Evolutionary conservation across 192 early-diverging fungal genomes (phyloP).

Genomic region (Gigaspora rosea): DNA sequence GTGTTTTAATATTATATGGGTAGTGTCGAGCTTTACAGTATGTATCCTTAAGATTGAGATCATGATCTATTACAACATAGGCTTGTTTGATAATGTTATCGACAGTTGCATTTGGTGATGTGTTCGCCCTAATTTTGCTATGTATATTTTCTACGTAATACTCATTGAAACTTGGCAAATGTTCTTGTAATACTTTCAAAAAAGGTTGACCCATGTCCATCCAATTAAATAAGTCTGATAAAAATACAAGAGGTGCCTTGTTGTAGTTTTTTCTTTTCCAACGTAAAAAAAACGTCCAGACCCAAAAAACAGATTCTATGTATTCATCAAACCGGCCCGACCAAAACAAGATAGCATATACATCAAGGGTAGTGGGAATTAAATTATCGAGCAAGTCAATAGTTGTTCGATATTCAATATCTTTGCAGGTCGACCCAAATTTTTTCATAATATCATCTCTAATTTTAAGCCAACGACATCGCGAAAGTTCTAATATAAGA

Average conservation of each 20-base stretch:
- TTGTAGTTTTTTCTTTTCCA: constrained; percentile 28
- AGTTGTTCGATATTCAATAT: background rate
- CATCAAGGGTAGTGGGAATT: background rate
- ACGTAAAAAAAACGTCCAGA: background rate
- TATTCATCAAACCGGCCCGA: constrained; percentile 5
- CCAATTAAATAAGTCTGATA: constrained; percentile 19
- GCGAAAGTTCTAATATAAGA: background rate
- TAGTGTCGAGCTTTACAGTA: background rate
- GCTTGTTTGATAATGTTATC: constrained; percentile 14
- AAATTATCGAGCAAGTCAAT: background rate
- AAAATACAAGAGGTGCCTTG: constrained; percentile 14
- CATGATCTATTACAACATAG: background rate
- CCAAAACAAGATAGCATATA: constrained; percentile 20
- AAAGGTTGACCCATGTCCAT: background rate
- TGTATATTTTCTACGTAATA: constrained; percentile 15
- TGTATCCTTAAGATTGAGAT: background rate
- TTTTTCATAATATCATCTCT: background rate
- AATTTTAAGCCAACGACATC: background rate
- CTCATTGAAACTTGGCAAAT: constrained; percentile 13
- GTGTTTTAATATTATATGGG: background rate
- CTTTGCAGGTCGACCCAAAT: background rate
- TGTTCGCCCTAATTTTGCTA: background rate
- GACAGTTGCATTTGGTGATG: background rate
- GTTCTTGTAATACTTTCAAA: background rate
- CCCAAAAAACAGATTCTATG: background rate